A percentile compares a stretch with the other conserved stretches of the same genome.
Evolutionary conservation across 2,329 filamentous ascomycete species (phyloP).

Genomic region (Beauveria pseudobassiana): DNA sequence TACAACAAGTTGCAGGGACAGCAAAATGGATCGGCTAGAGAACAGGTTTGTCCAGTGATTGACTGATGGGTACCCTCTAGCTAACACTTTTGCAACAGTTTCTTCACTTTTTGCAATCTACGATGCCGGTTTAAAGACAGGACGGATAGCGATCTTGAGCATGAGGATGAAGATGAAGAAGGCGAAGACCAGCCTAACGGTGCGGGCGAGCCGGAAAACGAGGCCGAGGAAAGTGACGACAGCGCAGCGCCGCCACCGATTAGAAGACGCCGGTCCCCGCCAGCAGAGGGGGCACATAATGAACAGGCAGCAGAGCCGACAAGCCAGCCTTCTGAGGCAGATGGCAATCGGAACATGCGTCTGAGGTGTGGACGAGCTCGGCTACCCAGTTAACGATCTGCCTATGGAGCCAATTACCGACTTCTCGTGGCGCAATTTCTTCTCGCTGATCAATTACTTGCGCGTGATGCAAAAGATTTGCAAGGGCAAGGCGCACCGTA

Average conservation of each 20-base stretch:
- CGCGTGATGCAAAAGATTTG: slow-evolving; percentile 97
- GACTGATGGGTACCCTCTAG: neutral
- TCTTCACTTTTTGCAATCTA: slow-evolving; percentile 82
- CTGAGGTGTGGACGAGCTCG: slow-evolving; percentile 80
- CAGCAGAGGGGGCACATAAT: slow-evolving; percentile 18
- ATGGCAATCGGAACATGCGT: slow-evolving; percentile 29
- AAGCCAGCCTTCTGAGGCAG: slow-evolving; percentile 21
- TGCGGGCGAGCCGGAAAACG: slow-evolving; percentile 26
- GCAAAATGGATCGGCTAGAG: slow-evolving; percentile 73
- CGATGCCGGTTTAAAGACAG: slow-evolving; percentile 46
- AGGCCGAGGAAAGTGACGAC: slow-evolving; percentile 52
- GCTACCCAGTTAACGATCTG: slow-evolving; percentile 65
- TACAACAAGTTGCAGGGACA: slow-evolving; percentile 84
- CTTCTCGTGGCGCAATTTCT: slow-evolving; percentile 92
- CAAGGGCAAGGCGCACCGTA: slow-evolving; percentile 90
- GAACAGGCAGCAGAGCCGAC: slow-evolving; percentile 19
- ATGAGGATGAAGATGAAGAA: slow-evolving; percentile 18
- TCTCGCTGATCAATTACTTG: slow-evolving; percentile 88
- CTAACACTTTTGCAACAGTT: slow-evolving; percentile 42
- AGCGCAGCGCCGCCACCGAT: slow-evolving; percentile 84
- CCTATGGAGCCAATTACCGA: slow-evolving; percentile 74
- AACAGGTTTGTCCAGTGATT: slow-evolving; percentile 51
- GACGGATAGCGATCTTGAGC: slow-evolving; percentile 20
- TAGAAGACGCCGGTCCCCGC: slow-evolving; percentile 44
- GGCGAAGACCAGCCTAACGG: slow-evolving; percentile 15